These are phyloP conservation scores for Kwoniella sp. DNA, from an alignment of 768 basidiomycete species.

Conservation along the genomic window DNA sequence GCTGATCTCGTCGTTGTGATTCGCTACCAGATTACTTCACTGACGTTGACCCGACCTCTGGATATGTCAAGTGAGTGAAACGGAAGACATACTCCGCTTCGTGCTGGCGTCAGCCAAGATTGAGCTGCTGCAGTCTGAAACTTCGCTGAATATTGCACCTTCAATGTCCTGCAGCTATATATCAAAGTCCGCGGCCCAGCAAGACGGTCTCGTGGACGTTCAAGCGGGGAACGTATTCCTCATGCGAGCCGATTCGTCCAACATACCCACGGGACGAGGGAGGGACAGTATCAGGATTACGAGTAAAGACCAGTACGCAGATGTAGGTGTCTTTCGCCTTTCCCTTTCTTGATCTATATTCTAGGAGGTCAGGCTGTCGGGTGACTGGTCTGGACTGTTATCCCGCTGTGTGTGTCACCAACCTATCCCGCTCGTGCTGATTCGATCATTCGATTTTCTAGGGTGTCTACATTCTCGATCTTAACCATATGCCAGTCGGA, in stretches of 20 bases:
- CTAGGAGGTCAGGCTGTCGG: neutral
- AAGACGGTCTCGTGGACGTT: conserved; percentile 32
- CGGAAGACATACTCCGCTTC: neutral
- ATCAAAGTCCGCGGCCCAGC: conserved; percentile 35
- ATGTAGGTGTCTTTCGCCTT: conserved; percentile 34
- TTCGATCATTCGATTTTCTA: conserved; percentile 9
- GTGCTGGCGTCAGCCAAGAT: neutral
- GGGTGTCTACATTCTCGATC: conserved; percentile 55
- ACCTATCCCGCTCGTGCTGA: conserved; percentile 8
- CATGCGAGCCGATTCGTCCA: conserved; percentile 48
- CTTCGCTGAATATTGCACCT: too few species aligned
- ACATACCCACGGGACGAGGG: conserved; percentile 45
- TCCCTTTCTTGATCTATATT: neutral
- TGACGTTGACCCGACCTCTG: conserved; percentile 49
- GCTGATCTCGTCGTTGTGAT: neutral
- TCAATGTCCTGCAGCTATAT: conserved; percentile 42
- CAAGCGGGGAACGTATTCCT: conserved; percentile 36
- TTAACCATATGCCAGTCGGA: conserved; percentile 55
- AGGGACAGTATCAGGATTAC: conserved; percentile 51
- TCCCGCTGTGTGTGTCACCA: neutral
- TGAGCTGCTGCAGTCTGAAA: too few species aligned
- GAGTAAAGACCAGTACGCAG: conserved; percentile 51
- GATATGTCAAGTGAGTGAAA: conserved; percentile 42
- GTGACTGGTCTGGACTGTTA: too few species aligned
- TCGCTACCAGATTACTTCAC: conserved; percentile 48